Evolutionary conservation across 176 grass and related monocot genomes (phyloP), one percentile per base, ranked within the genome.

Genomic region (Carex cristatella): DNA sequence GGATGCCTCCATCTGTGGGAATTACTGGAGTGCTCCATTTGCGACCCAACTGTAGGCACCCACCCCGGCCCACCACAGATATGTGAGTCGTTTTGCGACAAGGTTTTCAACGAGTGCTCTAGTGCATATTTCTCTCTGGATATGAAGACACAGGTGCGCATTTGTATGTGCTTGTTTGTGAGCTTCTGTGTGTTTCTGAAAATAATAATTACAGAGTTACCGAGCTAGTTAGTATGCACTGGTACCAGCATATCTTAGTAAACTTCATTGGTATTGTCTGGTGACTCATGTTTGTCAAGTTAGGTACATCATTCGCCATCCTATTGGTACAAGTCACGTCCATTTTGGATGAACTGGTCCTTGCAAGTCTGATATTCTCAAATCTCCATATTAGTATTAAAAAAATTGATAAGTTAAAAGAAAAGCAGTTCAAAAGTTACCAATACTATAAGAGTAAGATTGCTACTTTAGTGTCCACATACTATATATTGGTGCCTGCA

Each of bases 1-100:
- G 91, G 95, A 88, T 99, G 96, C 81, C 87, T 99, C 71, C 89
- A 95, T 89, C 67, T 99, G 66, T 99, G 96, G 96, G 96, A 99
- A 73, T 62, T 99, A 82, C 80, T 99, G 1, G 96, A 99, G 81
- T 95, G 93, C 87, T 95, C 96, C n/a, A 89, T 99, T 74, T 99
- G 96, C 60, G 91, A 99, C 83, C 96, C 91, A 61, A 82, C 80
- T 40, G 81, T 92, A 5, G 96, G 96, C 71, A 83, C 91, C 81
- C 87, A 79, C 55, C 44, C 91, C 65, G 93, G 96, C 69, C 96
- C 90, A 61, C 96, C 96, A 60, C 68, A 86, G 61, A 68, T 99
- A 62, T 99, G 96, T 44, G 65, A 86, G 51, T 89, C 93, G 19
- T 99, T 95, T 83, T 99, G 96, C 6, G 68, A 94, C 79, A 95